A percentile compares a stretch with the other conserved stretches of the same genome.
Conservation (phyloP, 2,329 filamentous ascomycete species). For the Botrytis medusae region DNA sequence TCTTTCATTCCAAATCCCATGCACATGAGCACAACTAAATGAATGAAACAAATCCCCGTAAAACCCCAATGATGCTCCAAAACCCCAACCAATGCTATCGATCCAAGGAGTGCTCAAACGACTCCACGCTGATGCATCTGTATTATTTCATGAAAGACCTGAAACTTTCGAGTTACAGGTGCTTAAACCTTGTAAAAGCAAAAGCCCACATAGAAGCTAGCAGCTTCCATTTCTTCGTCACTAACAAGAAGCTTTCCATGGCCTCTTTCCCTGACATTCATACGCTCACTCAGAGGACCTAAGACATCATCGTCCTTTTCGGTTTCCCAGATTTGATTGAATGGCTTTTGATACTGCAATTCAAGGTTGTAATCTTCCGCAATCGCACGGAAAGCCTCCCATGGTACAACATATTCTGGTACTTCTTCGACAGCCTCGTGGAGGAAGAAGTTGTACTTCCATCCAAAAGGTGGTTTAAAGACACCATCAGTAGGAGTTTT, state of each 20-base stretch:
- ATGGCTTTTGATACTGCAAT: constrained; percentile 88
- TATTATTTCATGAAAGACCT: not conserved
- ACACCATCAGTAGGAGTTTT: constrained; percentile 81
- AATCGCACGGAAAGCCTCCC: constrained; percentile 93
- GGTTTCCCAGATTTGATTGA: constrained; percentile 86
- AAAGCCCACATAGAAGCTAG: constrained; percentile 88
- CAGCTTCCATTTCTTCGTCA: constrained; percentile 88
- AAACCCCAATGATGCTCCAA: not conserved
- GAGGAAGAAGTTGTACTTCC: constrained; percentile 97
- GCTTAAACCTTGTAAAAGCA: constrained; percentile 90
- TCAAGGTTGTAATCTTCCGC: constrained; percentile 97
- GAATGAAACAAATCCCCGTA: not conserved
- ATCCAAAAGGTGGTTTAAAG: constrained; percentile 92
- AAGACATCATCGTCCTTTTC: constrained; percentile 84
- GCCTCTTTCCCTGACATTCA: constrained; percentile 79
- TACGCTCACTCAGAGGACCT: constrained; percentile 86
- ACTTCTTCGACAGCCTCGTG: constrained; percentile 95
- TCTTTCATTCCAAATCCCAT: not conserved
- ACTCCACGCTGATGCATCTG: not conserved
- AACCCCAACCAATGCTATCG: constrained; percentile 7
- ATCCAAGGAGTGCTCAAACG: not conserved
- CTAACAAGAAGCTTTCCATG: constrained; percentile 67
- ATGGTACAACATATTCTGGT: constrained; percentile 96
- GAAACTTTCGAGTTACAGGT: not conserved
- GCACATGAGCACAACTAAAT: not conserved